These are phyloP conservation scores for Penicillium oxalicum DNA, from an alignment of 2,329 filamentous ascomycete species.

Conservation along the genomic window DNA sequence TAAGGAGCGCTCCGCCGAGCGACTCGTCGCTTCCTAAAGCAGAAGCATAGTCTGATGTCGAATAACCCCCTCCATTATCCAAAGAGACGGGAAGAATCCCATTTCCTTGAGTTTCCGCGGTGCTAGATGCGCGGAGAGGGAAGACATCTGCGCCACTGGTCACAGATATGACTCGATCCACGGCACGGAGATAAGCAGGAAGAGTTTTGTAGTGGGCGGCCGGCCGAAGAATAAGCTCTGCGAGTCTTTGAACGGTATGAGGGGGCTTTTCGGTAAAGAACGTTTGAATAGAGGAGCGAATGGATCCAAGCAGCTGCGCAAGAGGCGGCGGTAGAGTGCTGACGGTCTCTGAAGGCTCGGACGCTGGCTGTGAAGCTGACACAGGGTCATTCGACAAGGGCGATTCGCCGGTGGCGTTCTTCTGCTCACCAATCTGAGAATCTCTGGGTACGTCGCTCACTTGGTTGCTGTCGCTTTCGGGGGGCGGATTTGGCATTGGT, in stretches of 20 bases:
- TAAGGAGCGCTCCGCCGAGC: slow-evolving; percentile 81
- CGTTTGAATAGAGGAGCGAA: slow-evolving; percentile 54
- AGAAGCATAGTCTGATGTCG: slow-evolving; percentile 28
- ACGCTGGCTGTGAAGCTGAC: slow-evolving; percentile 38
- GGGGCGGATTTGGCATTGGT: slow-evolving; percentile 23
- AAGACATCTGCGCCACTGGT: slow-evolving; percentile 76
- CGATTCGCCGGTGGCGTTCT: slow-evolving; percentile 31
- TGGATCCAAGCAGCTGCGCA: slow-evolving; percentile 55
- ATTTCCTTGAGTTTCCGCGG: slow-evolving; percentile 42
- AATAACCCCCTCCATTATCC: slow-evolving; percentile 32
- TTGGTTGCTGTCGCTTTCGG: slow-evolving; percentile 32
- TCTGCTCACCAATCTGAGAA: slow-evolving; percentile 33
- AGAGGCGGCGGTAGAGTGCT: slow-evolving; percentile 58
- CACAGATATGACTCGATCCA: slow-evolving; percentile 85
- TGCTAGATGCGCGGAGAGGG: slow-evolving; percentile 54
- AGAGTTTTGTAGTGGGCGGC: slow-evolving; percentile 74
- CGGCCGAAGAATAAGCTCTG: slow-evolving; percentile 76
- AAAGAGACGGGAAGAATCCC: slow-evolving; percentile 41
- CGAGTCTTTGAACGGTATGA: slow-evolving; percentile 85
- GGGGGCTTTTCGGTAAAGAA: slow-evolving; percentile 72
- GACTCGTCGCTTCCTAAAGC: slow-evolving; percentile 76
- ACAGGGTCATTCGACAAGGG: slow-evolving; percentile 36
- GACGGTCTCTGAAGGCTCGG: slow-evolving; percentile 44
- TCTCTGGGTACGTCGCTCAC: slow-evolving; percentile 31
- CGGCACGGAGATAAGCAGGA: slow-evolving; percentile 78